These are phyloP conservation scores for Leonotis leonurus DNA, from an alignment of 257 asterid species.

Conservation along the genomic window DNA sequence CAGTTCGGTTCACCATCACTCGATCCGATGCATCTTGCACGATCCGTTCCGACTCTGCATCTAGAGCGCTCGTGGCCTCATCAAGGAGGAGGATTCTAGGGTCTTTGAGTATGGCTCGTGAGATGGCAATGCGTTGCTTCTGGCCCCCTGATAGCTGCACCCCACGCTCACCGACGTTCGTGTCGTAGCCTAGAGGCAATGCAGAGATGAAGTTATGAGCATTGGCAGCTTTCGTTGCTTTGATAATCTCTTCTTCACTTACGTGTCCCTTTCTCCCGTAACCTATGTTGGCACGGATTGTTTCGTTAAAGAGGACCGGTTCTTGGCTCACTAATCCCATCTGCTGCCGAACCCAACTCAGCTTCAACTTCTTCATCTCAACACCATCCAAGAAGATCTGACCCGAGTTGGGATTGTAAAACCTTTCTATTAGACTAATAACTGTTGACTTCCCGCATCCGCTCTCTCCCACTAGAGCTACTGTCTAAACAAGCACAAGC, in stretches of 20 bases:
- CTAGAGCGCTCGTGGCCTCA: slow-evolving; percentile 52
- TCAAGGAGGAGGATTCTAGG: slow-evolving; percentile 42
- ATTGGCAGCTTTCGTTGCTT: slow-evolving; percentile 58
- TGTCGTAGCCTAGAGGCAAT: slow-evolving; percentile 65
- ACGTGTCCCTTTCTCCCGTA: slow-evolving; percentile 50
- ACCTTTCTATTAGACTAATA: slow-evolving; percentile 58
- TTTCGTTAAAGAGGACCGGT: slow-evolving; percentile 71
- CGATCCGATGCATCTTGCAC: slow-evolving; percentile 4
- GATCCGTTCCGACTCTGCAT: slow-evolving; percentile 38
- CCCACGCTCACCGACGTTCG: slow-evolving; percentile 47
- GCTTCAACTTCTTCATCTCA: slow-evolving; percentile 35
- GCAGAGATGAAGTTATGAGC: slow-evolving; percentile 67
- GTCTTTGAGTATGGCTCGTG: slow-evolving; percentile 38
- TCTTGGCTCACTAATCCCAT: slow-evolving; percentile 86
- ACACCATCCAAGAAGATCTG: slow-evolving; percentile 38
- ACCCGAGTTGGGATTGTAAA: slow-evolving; percentile 63
- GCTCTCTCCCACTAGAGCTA: slow-evolving; percentile 79
- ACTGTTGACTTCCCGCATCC: slow-evolving; percentile 81
- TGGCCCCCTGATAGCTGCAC: slow-evolving; percentile 47
- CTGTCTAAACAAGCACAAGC: slow-evolving; percentile 32
- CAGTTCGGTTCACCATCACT: slow-evolving; percentile 67
- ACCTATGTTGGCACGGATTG: slow-evolving; percentile 62
- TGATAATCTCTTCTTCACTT: slow-evolving; percentile 55
- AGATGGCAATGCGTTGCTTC: slow-evolving; percentile 43
- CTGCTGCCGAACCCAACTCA: slow-evolving; percentile 70